A percentile compares a stretch with the other conserved stretches of the same genome.
These are phyloP conservation scores for Nicotiana tabacum DNA, from an alignment of 257 asterid species.

Conservation along the genomic window DNA sequence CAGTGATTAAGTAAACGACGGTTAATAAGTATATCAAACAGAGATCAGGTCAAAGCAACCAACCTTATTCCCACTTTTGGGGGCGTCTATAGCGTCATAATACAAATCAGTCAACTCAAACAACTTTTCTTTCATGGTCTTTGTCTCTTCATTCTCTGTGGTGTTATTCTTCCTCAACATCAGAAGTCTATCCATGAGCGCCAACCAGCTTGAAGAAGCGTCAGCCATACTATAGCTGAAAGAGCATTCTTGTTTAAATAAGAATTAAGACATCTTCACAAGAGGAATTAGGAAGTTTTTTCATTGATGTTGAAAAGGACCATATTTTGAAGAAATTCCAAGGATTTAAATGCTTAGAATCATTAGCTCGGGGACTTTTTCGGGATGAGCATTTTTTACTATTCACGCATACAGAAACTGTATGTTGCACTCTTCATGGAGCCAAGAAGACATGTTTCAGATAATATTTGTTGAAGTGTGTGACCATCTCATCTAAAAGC, in stretches of 20 bases:
- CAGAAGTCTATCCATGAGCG: conserved; percentile 70
- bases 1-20: neutral
- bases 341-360: too few relatives aligned
- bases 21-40: neutral
- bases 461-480: too few relatives aligned
- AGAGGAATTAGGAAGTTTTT: too few relatives aligned
- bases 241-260: neutral
- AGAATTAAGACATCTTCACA: too few relatives aligned
- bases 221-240: conserved; percentile 50
- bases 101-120: conserved; percentile 52
- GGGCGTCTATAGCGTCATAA: conserved; percentile 88
- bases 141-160: conserved; percentile 29
- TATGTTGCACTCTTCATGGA: neutral
- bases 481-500: too few relatives aligned
- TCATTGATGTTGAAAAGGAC: too few relatives aligned
- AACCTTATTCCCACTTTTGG: conserved; percentile 84
- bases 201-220: conserved; percentile 71
- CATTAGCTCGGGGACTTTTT: neutral
- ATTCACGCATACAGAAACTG: neutral
- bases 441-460: neutral
- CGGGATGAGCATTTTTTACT: neutral
- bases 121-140: conserved; percentile 30
- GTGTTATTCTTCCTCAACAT: conserved; percentile 33
- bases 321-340: too few relatives aligned
- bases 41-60: neutral